A percentile compares a stretch with the other conserved stretches of the same genome.
These are phyloP conservation scores for Corrigiola litoralis DNA, from an alignment of 179 eudicot genomes.

Conservation along the genomic window DNA sequence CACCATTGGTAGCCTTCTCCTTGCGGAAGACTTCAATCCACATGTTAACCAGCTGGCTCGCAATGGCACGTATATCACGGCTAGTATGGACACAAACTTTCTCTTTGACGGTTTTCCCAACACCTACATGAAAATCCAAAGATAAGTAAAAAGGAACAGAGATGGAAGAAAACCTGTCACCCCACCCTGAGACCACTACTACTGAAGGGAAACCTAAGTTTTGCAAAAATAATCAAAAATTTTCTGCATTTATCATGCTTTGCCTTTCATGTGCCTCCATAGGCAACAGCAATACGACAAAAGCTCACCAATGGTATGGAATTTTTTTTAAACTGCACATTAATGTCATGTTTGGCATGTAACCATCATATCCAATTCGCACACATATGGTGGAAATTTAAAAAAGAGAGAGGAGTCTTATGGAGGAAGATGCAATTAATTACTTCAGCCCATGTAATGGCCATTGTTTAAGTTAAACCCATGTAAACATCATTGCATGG, in stretches of 20 bases:
- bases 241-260: too few relatives aligned
- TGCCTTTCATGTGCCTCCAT: not conserved
- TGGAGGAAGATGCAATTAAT: too few relatives aligned
- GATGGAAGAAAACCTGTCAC: not conserved
- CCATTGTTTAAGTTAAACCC: too few relatives aligned
- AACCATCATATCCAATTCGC: too few relatives aligned
- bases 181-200: not conserved
- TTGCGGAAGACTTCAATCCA: conserved; percentile 97
- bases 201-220: not conserved
- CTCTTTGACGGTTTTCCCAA: conserved; percentile 96
- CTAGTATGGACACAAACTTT: conserved; percentile 98
- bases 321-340: not conserved
- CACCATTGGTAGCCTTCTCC: conserved; percentile 83
- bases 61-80: conserved; percentile 96
- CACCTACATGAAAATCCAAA: conserved; percentile 44
- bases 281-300: not conserved
- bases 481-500: too few relatives aligned
- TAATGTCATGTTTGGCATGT: too few relatives aligned
- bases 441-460: too few relatives aligned
- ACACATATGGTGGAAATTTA: too few relatives aligned
- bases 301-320: not conserved
- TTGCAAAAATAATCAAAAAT: not conserved
- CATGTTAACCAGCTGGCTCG: conserved; percentile 89
- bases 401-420: too few relatives aligned
- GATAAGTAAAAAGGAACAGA: not conserved